Evolutionary conservation across 1,284 basidiomycete genomes (phyloP), one percentile per base, ranked within the genome.

Genomic region (Sporisorium reilianum): DNA sequence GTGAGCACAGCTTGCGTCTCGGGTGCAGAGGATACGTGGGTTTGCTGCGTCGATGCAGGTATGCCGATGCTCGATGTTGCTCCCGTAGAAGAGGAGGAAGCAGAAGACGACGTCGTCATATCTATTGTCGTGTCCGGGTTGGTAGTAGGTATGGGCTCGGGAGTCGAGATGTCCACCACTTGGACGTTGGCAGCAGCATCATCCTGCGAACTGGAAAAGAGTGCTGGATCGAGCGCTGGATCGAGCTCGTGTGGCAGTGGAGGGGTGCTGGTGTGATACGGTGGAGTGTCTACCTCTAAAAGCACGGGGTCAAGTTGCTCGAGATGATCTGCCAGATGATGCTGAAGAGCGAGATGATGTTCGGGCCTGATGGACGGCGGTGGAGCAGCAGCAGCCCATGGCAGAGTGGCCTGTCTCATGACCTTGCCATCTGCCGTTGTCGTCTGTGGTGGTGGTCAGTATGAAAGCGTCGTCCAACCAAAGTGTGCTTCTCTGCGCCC

Each of bases 331-430:
- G 40, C 26, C 28, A 30, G 9, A 20, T 0, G 20, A 40, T 26
- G 26, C n/a, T n/a, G n/a, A n/a, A n/a, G n/a, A n/a, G n/a, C 26
- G 26, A 30, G 42, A 4, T 11, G 26, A 14, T 50, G 50, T 22
- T 32, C 57, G 46, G 53, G 25, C 20, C 34, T 34, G 57, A 18
- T 50, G 25, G 38, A n/a, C 18, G 53, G 56, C 22, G 50, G 36
- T 22, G 55, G 51, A 55, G 59, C 48, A 45, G 51, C 70, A 55
- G 59, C 48, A 45, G 51, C 70, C 64, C 70, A 73, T 36, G 64
- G 56, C 57, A 73, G 30, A 46, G 61, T 68, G 9, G 61, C 54
- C 34, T 73, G 70, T 62, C 53, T 73, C 70, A 73, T 73, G 54
- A 45, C 58, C 42, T 50, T 38, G 51, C 32, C 67, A 57, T 70